Percentiles rank a stretch among this genome's conserved stretches.
Evolutionary conservation across 1,284 basidiomycete genomes (phyloP).

Genomic region (Puccinia polysora): DNA sequence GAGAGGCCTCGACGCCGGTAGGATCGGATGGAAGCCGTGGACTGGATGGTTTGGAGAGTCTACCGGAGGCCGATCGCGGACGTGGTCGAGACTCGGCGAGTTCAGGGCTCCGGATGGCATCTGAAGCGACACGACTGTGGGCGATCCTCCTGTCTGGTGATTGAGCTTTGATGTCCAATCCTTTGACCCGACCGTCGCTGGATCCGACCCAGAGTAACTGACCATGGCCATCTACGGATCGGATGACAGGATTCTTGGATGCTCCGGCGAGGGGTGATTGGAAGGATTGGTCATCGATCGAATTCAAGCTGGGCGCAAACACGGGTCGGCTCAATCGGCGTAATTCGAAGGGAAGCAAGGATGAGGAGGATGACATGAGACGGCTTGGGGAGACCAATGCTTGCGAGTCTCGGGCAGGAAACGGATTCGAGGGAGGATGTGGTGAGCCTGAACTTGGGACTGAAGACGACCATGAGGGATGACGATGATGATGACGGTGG

Average conservation of each 20-base stretch:
- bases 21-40: not conserved
- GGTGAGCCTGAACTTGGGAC: too few species aligned
- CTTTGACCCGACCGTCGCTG: constrained; percentile 38
- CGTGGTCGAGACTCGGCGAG: not conserved
- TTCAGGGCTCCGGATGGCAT: not conserved
- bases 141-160: not conserved
- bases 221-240: constrained; percentile 36
- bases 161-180: constrained; percentile 31
- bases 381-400: too few species aligned
- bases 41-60: constrained; percentile 13
- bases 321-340: constrained; percentile 26
- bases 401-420: too few species aligned
- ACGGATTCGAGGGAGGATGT: too few species aligned
- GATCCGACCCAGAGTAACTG: constrained; percentile 35
- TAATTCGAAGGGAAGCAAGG: constrained; percentile 18
- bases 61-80: not conserved
- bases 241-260: constrained; percentile 36
- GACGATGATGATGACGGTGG: too few species aligned
- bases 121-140: constrained; percentile 15
- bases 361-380: constrained; percentile 2
- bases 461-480: too few species aligned
- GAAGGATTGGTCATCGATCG: not conserved
- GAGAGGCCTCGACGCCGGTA: not conserved
- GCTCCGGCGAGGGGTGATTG: constrained; percentile 6
- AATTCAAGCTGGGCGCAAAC: constrained; percentile 1